Percentiles rank a stretch among this genome's conserved stretches.
These are phyloP conservation scores for Carpinus fangiana DNA, from an alignment of 306 rosid species.

Conservation along the genomic window DNA sequence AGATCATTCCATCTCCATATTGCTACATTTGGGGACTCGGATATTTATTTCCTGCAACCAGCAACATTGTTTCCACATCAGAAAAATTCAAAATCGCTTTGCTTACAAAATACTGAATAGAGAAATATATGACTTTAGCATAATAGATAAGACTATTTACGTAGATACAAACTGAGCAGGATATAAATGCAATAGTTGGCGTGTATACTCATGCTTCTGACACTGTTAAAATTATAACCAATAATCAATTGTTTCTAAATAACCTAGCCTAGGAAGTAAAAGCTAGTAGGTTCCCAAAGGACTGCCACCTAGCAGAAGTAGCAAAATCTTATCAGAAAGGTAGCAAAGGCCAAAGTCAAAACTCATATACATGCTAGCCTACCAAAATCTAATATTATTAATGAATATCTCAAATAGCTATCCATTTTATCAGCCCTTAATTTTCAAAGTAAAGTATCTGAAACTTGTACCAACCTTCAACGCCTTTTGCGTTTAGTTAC, in stretches of 20 bases:
- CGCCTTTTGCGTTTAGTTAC: slow-evolving; percentile 28
- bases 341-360: neutral
- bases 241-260: neutral
- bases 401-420: neutral
- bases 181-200: neutral
- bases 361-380: neutral
- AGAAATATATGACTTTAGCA: neutral
- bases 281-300: neutral
- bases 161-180: neutral
- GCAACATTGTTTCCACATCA: neutral
- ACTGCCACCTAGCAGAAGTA: neutral
- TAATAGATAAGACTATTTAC: neutral
- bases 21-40: neutral
- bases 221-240: neutral
- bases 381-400: neutral
- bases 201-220: neutral
- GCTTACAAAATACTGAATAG: neutral
- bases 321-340: neutral
- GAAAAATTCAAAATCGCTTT: neutral
- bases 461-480: slow-evolving; percentile 26
- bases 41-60: slow-evolving; percentile 7
- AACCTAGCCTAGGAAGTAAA: neutral
- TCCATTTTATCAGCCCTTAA: neutral
- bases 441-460: neutral
- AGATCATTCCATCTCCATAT: slow-evolving; percentile 1